phyloP scores from a whole-genome alignment of 164 flowering plant genomes.

The Berberis thunbergii region DNA sequence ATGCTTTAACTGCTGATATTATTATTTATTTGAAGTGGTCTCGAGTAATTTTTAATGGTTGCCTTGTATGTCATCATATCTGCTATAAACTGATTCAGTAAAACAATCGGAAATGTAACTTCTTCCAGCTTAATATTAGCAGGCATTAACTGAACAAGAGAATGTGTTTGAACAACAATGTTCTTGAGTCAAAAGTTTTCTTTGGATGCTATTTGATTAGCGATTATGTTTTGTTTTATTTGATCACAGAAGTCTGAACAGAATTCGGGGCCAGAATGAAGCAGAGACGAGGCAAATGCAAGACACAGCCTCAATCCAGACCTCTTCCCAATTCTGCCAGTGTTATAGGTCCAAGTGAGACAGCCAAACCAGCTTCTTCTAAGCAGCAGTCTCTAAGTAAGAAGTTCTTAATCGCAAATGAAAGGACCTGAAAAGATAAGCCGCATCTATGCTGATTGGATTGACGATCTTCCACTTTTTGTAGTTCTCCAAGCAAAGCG shows the following conservation, averaged over 20 bases:
- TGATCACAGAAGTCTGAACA: slow-evolving; percentile 47
- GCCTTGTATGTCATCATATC: too few relatives aligned
- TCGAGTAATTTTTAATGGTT: too few relatives aligned
- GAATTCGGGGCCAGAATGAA: slow-evolving; percentile 27
- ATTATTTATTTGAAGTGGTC: too few relatives aligned
- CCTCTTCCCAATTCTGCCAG: slow-evolving; percentile 12
- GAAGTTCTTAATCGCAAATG: slow-evolving; percentile 35
- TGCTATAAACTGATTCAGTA: too few relatives aligned
- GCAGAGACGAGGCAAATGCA: slow-evolving; percentile 20
- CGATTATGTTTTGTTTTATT: not conserved
- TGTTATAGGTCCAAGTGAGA: slow-evolving; percentile 10
- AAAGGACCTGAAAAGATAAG: slow-evolving; percentile 56
- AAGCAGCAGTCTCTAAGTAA: slow-evolving; percentile 23
- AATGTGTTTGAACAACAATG: too few relatives aligned
- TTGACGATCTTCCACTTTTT: slow-evolving; percentile 44
- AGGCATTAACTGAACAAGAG: too few relatives aligned
- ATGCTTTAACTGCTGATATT: too few relatives aligned
- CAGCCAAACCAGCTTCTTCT: slow-evolving; percentile 1
- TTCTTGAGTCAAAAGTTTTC: not conserved
- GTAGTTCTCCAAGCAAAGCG: slow-evolving; percentile 21
- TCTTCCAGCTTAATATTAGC: too few relatives aligned
- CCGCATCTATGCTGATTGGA: slow-evolving; percentile 69
- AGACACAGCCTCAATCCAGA: slow-evolving; percentile 11
- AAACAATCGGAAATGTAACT: too few relatives aligned
- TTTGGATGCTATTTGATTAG: not conserved